These are phyloP conservation scores for Trichoderma harzianum DNA, from an alignment of 2,329 filamentous ascomycete genomes.

Conservation along the genomic window DNA sequence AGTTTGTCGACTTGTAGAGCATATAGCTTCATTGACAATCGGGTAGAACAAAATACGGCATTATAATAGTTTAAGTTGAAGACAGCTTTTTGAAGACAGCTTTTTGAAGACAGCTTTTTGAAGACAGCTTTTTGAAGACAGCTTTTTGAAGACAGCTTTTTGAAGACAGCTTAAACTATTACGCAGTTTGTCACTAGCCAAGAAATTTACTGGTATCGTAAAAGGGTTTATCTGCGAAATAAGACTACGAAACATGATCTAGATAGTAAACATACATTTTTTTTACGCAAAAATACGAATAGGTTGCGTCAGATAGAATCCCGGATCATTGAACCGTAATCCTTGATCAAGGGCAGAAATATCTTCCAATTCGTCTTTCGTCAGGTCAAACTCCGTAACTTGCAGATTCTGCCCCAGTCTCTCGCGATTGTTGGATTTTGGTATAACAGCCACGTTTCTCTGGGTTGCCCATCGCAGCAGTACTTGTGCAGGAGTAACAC, in stretches of 20 bases:
- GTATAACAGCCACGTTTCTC: conserved; percentile 59
- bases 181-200: neutral
- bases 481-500: conserved; percentile 61
- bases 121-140: neutral
- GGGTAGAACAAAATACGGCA: neutral
- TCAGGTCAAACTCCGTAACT: conserved; percentile 45
- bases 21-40: neutral
- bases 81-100: neutral
- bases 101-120: neutral
- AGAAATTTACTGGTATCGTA: neutral
- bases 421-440: conserved; percentile 55
- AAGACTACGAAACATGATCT: neutral
- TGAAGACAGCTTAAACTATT: neutral
- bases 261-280: neutral
- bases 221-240: neutral
- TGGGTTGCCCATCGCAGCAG: conserved; percentile 66
- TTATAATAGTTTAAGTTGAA: neutral
- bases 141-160: neutral
- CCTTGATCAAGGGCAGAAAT: conserved; percentile 53
- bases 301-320: neutral
- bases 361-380: conserved; percentile 51
- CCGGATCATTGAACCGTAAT: conserved; percentile 56
- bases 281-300: neutral
- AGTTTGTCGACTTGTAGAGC: neutral
- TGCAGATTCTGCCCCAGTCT: conserved; percentile 23